Conservation (phyloP, 2,329 filamentous ascomycete genomes). For the Dothideomycetes sp. region DNA sequence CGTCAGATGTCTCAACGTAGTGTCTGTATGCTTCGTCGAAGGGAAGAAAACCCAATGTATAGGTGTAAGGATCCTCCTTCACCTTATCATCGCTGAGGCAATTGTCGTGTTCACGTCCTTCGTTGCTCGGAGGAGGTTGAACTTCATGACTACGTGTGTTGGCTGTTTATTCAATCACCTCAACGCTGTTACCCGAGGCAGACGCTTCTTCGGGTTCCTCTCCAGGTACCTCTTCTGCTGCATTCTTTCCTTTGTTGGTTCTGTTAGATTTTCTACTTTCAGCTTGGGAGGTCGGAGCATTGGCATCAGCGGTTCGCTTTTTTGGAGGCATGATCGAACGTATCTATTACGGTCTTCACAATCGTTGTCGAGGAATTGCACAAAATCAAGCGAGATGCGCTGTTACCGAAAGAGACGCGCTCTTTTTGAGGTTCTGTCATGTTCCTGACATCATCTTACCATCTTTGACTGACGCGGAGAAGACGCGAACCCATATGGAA, state of each 20-base stretch:
- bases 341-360: too few species aligned
- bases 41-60: slow-evolving; percentile 1
- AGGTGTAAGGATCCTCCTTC: slow-evolving; percentile 2
- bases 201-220: neutral
- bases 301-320: slow-evolving; percentile 2
- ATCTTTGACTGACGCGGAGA: slow-evolving; percentile 2
- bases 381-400: neutral
- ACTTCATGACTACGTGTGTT: too few species aligned
- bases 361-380: too few species aligned
- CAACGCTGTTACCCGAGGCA: neutral
- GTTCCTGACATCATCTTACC: neutral
- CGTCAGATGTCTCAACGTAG: neutral
- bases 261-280: slow-evolving; percentile 4
- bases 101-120: neutral
- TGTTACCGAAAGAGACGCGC: neutral
- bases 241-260: neutral
- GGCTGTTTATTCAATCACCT: too few species aligned
- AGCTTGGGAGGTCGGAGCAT: neutral
- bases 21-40: slow-evolving; percentile 1
- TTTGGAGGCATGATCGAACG: slow-evolving; percentile 6
- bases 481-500: neutral
- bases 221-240: neutral
- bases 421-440: too few species aligned
- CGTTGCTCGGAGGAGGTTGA: neutral
- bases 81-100: neutral